phyloP scores from a whole-genome alignment of 2,329 filamentous ascomycete species.

The Botrytis galanthina region DNA sequence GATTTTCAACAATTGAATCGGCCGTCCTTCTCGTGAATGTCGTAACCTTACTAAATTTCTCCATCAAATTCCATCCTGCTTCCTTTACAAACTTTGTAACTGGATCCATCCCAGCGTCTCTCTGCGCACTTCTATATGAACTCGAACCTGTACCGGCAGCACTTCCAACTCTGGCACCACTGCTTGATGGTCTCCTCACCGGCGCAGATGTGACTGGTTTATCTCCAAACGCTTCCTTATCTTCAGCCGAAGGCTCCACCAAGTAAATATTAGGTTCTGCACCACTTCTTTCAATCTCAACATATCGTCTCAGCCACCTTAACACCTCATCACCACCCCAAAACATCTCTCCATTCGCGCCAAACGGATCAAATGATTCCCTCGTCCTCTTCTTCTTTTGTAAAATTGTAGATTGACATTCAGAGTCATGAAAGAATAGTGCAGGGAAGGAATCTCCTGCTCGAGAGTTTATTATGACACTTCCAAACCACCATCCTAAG shows the following conservation, averaged over 20 bases:
- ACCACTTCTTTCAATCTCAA: slow-evolving; percentile 75
- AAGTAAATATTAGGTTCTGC: slow-evolving; percentile 91
- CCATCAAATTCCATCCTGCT: slow-evolving; percentile 92
- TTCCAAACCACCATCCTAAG: slow-evolving; percentile 98
- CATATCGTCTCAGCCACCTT: slow-evolving; percentile 83
- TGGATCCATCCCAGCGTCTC: slow-evolving; percentile 82
- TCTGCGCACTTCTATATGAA: slow-evolving; percentile 23
- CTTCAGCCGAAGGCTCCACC: slow-evolving; percentile 81
- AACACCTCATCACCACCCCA: slow-evolving; percentile 97
- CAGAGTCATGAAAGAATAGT: slow-evolving; percentile 94
- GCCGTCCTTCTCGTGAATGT: slow-evolving; percentile 92
- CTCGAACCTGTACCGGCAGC: slow-evolving; percentile 42
- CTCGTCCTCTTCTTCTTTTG: slow-evolving; percentile 84
- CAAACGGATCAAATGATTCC: slow-evolving; percentile 89
- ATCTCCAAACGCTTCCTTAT: slow-evolving; percentile 70
- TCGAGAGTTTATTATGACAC: slow-evolving; percentile 86
- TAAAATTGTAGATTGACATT: slow-evolving; percentile 92
- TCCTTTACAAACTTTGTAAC: slow-evolving; percentile 93
- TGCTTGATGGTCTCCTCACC: slow-evolving; percentile 39
- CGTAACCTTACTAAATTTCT: slow-evolving; percentile 95
- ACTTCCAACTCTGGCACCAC: slow-evolving; percentile 38
- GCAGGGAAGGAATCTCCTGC: slow-evolving; percentile 92
- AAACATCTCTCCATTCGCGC: slow-evolving; percentile 80
- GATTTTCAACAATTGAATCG: slow-evolving; percentile 88
- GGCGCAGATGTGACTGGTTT: slow-evolving; percentile 45